phyloP scores from a whole-genome alignment of 768 basidiomycete genomes.

The Artomyces pyxidatus region DNA sequence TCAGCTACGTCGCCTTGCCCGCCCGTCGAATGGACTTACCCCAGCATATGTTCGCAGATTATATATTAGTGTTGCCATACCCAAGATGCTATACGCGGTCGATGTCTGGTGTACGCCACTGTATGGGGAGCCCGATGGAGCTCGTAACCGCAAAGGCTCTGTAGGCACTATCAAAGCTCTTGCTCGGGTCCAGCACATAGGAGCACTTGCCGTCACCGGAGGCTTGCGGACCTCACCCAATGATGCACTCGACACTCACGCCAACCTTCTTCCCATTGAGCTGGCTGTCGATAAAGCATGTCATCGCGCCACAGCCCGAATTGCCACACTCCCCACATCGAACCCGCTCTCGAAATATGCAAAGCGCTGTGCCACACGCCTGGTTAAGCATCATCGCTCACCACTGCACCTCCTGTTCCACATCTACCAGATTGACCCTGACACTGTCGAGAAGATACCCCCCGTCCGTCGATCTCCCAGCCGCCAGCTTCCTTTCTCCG shows the following conservation, averaged over 20 bases:
- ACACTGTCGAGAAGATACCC: constrained; percentile 7
- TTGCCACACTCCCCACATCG: constrained; percentile 6
- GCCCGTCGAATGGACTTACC: constrained; percentile 1
- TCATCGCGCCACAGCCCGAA: constrained; percentile 1
- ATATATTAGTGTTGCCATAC: constrained; percentile 14
- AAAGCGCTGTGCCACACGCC: not conserved
- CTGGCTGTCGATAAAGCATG: not conserved
- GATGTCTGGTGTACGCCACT: constrained; percentile 14
- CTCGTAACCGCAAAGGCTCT: not conserved
- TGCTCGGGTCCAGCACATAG: constrained; percentile 13
- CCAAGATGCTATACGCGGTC: constrained; percentile 19
- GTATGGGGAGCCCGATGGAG: not conserved
- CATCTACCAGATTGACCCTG: not conserved
- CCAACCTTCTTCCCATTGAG: constrained; percentile 6
- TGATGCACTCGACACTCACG: constrained; percentile 10
- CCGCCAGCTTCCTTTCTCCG: not conserved
- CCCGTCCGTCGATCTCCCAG: not conserved
- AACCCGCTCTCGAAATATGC: constrained; percentile 3
- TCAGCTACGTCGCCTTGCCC: not conserved
- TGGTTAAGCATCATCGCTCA: not conserved
- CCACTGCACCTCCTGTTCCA: constrained; percentile 15
- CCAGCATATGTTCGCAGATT: constrained; percentile 6
- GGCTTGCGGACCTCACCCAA: constrained; percentile 10
- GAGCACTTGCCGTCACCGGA: constrained; percentile 13
- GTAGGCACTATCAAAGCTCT: not conserved